Evolutionary conservation across 2,329 filamentous ascomycete species (phyloP), one percentile per base, ranked within the genome.

Genomic region (Xenoacremonium recifei): DNA sequence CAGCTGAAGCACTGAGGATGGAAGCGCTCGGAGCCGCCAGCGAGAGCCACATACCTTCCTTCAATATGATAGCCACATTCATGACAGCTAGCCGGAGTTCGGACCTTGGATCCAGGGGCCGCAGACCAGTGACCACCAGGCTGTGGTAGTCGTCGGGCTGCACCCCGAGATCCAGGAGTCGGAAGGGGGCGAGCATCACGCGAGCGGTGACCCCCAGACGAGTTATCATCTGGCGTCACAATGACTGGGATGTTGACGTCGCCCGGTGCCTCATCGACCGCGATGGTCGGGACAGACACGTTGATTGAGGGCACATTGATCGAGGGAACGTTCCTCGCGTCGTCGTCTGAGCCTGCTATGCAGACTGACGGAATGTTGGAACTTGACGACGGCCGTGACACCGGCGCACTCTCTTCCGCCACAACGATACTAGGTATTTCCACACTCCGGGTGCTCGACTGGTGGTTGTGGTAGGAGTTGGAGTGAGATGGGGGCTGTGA

Each of bases 1-100:
- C 93, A 99, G 32, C 80, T 77, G 70, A 99, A 97, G 67, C 93
- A 99, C 51, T 90, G 82, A 0, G 93, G 91, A 56, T 99, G 93
- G 64, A 97, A 97, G 16, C 91, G 86, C 56, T 83, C 77, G 4
- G 68, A 58, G 29, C 79, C 75, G 19, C 89, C 89, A 2, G 83
- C 84, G 6, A 96, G 82, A 4, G 86, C 88, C 17, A 97, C 86
- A 51, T 96, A 92, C 43, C 92, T 87, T 3, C 93, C 93, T 44
- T 93, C 83, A 53, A 99, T 97, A 1, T 89, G 84, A 16, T 86
- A 75, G 9, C 82, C 77, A 61, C 93, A 99, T 57, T 91, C 84
- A 37, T 90, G 87, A 60, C 93, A 99, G 34, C 84, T 78, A 6
- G 89, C 87, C 6, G 85, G 85, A 41, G 72, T 70, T 58, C 80